These are phyloP conservation scores for Cercophora samala DNA, from an alignment of 495 filamentous ascomycete species.

Conservation along the genomic window DNA sequence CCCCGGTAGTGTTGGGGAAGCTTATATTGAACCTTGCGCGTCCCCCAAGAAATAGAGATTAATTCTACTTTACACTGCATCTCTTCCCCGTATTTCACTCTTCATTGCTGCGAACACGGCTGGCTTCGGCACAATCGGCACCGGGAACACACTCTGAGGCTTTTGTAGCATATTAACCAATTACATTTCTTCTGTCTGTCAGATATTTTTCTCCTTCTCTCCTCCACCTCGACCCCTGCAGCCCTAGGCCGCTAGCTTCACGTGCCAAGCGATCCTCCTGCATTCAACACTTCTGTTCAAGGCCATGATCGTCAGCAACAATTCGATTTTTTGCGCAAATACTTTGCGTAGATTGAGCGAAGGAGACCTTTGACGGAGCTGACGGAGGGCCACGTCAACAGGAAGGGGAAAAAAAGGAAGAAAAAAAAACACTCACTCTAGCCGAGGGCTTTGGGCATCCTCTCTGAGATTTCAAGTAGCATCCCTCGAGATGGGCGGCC, in stretches of 20 bases:
- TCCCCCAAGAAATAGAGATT: not conserved
- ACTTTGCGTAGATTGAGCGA: not conserved
- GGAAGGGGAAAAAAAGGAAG: not conserved
- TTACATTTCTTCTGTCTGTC: not conserved
- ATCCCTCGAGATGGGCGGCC: slow-evolving; percentile 13
- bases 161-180: not conserved
- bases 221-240: not conserved
- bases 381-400: not conserved
- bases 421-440: slow-evolving; percentile 14
- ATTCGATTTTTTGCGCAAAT: not conserved
- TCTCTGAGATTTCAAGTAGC: slow-evolving; percentile 19
- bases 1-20: not conserved
- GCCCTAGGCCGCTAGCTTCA: not conserved
- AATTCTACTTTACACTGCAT: not conserved
- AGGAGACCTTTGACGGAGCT: not conserved
- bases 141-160: too few relatives aligned
- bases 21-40: not conserved
- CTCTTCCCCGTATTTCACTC: not conserved
- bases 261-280: not conserved
- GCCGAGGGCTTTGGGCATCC: slow-evolving; percentile 20
- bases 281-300: not conserved
- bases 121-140: not conserved
- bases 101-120: not conserved
- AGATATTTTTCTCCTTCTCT: not conserved
- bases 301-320: not conserved